These are phyloP conservation scores for Phoenix dactylifera DNA, from an alignment of 176 grass and related monocot genomes.

Conservation along the genomic window DNA sequence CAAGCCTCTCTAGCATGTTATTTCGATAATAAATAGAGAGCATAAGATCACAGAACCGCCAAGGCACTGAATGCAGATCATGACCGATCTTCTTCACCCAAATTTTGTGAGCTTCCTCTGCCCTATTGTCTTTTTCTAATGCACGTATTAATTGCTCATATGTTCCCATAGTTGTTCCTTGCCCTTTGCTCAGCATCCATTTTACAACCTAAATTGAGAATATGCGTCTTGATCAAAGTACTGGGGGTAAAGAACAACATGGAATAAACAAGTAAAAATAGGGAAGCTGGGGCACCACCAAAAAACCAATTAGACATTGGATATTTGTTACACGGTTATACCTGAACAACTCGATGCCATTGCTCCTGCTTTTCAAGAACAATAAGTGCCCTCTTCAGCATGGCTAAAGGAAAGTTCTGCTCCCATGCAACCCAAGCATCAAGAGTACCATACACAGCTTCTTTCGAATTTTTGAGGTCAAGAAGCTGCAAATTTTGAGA, in stretches of 20 bases:
- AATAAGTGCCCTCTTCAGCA: slow-evolving; percentile 55
- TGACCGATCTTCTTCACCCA: slow-evolving; percentile 70
- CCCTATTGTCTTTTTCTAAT: slow-evolving; percentile 93
- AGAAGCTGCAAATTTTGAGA: slow-evolving; percentile 40
- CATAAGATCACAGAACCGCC: slow-evolving; percentile 75
- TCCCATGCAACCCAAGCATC: slow-evolving; percentile 92
- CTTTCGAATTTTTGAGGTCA: slow-evolving; percentile 72
- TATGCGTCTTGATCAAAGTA: slow-evolving; percentile 1
- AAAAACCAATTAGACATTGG: no score
- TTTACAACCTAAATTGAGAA: slow-evolving; percentile 53
- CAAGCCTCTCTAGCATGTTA: slow-evolving; percentile 65
- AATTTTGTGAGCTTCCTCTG: slow-evolving; percentile 77
- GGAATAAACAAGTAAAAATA: not conserved
- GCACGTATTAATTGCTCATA: slow-evolving; percentile 69
- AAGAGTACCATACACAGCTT: slow-evolving; percentile 73
- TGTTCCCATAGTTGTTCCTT: slow-evolving; percentile 76
- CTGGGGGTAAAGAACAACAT: not conserved
- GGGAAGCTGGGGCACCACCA: slow-evolving; percentile 3
- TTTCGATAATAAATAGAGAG: slow-evolving; percentile 84
- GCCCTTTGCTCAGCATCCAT: slow-evolving; percentile 95
- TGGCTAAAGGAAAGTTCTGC: slow-evolving; percentile 48
- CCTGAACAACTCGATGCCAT: slow-evolving; percentile 91
- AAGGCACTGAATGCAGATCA: slow-evolving; percentile 69
- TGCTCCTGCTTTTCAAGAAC: slow-evolving; percentile 82
- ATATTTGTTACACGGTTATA: not conserved